A percentile compares a stretch with the other conserved stretches of the same genome.
Conservation (phyloP, 129 eudicot species). For the Centaurea solstitialis region DNA sequence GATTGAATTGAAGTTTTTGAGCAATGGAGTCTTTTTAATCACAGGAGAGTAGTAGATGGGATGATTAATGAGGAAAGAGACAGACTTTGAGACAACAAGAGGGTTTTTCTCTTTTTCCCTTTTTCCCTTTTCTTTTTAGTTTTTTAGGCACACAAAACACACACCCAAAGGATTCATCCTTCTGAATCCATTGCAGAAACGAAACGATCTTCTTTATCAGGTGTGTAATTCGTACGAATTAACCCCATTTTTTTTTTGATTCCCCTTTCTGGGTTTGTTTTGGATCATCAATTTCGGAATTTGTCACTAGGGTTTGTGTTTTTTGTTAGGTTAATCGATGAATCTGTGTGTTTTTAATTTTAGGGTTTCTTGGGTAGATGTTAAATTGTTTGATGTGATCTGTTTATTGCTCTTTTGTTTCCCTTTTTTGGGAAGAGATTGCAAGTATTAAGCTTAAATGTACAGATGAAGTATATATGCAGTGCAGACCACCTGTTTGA, state of each 20-base stretch:
- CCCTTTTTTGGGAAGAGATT: neutral
- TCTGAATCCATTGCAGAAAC: slow-evolving; percentile 21
- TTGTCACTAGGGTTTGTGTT: slow-evolving; percentile 16
- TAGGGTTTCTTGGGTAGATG: slow-evolving; percentile 15
- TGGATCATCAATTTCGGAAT: slow-evolving; percentile 12
- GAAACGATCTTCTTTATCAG: slow-evolving; percentile 21
- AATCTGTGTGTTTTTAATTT: neutral
- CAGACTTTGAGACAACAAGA: slow-evolving; percentile 20
- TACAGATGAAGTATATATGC: slow-evolving; percentile 6
- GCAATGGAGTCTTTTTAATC: slow-evolving; percentile 1
- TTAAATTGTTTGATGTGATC: neutral
- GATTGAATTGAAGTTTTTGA: neutral
- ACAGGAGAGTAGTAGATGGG: slow-evolving; percentile 21
- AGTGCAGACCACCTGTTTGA: slow-evolving; percentile 20
- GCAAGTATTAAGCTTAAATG: slow-evolving; percentile 10
- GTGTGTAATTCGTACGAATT: slow-evolving; percentile 23
- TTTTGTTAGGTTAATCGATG: slow-evolving; percentile 1
- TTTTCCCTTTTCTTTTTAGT: neutral
- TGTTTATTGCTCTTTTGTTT: neutral
- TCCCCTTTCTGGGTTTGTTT: slow-evolving; percentile 23
- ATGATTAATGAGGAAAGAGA: slow-evolving; percentile 22
- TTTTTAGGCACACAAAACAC: neutral
- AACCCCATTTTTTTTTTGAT: neutral
- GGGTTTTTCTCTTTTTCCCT: slow-evolving; percentile 10
- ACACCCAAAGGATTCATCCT: neutral